Base-by-base conservation (phyloP, 2,329 filamentous ascomycete genomes). In the Pseudogymnoascus sp. region DNA sequence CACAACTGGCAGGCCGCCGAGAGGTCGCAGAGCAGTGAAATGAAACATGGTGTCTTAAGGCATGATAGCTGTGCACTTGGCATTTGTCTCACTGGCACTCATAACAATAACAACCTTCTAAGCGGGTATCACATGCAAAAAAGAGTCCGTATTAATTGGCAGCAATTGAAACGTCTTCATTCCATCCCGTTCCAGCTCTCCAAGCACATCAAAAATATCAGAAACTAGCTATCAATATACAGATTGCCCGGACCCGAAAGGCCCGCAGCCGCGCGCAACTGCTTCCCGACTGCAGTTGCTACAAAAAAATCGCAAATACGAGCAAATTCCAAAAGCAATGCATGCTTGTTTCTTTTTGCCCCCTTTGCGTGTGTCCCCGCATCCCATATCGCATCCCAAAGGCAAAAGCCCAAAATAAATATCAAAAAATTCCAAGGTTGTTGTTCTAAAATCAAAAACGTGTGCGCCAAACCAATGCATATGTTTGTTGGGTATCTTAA, bases 401-500 rank as follows among this genome's bases (percentile, higher is more conserved):
- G 26, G 2, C 18, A 39, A 56, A 55, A 30, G 33, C 33, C 48
- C 34, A 56, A 56, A 28, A 34, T n/a, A 39, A 56, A 55, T 55
- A 56, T 56, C 48, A 56, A 56, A 56, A 28, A 34, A 56, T 33
- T 19, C 10, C 19, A 19, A 33, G 26, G 23, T 6, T 58, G 23
- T 6, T 58, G 35, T 28, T 45, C 34, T 38, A 58, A 58, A 28
- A 39, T 28, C 57, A 28, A 28, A 38, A 58, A n/a, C 57, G 21
- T 58, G 18, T 23, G 21, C 58, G 58, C 38, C 58, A 13, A 33
- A 38, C 38, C 35, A 35, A 55, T 59, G 58, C 37, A 33, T 34
- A 56, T 56, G 52, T 34, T n/a, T 30, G 39, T 38, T 58, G 58
- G 58, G 58, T 59, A 59, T 59, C 34, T 23, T 59, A 59, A 59